Conservation (phyloP, 169 alveolate genomes). For the Prorocentrum cordatum region DNA sequence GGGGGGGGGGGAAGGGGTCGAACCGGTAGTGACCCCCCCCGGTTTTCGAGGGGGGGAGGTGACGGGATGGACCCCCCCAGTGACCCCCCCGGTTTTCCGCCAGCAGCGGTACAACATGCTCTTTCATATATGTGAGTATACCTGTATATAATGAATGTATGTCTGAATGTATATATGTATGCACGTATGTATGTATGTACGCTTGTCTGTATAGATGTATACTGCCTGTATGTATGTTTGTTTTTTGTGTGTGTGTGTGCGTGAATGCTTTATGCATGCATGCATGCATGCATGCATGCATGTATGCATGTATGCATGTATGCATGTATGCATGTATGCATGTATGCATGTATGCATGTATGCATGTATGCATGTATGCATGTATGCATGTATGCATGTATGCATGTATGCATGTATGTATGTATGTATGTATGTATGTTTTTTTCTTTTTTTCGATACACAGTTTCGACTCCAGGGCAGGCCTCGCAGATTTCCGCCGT, state of each 20-base stretch:
- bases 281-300: background rate
- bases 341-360: background rate
- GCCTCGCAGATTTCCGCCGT: no score
- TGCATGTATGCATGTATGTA: background rate
- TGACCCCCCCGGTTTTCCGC: no score
- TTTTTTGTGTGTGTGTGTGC: background rate
- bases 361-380: no score
- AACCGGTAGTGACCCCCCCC: no score
- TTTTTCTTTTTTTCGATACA: background rate
- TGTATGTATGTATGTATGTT: background rate
- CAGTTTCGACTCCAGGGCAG: no score
- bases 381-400: background rate
- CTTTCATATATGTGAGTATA: background rate
- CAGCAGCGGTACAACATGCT: no score
- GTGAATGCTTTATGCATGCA: background rate
- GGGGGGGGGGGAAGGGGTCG: no score
- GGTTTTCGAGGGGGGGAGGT: no score
- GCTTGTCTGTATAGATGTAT: background rate
- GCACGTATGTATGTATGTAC: background rate
- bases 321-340: background rate
- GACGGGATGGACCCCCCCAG: no score
- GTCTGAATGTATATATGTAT: background rate
- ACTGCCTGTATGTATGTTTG: background rate
- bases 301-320: background rate
- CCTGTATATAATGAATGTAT: background rate